Evolutionary conservation across 164 flowering plant species (phyloP).

Genomic region (Santalum album): DNA sequence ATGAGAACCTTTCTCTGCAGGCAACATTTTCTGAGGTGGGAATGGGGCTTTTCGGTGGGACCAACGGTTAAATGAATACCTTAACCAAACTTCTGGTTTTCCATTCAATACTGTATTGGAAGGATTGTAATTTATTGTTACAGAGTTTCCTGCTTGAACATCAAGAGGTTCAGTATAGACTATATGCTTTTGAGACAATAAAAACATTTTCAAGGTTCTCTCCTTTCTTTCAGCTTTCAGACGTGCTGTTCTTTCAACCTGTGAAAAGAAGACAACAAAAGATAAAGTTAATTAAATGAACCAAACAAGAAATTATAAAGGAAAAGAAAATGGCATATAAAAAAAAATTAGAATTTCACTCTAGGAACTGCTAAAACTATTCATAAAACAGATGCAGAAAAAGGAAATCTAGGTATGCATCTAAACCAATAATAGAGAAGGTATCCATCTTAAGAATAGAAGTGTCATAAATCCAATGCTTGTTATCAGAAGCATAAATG

Average conservation of each 20-base stretch:
- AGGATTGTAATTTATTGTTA: slow-evolving; percentile 72
- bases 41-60: slow-evolving; percentile 65
- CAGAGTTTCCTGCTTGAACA: slow-evolving; percentile 71
- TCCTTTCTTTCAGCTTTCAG: slow-evolving; percentile 81
- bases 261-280: slow-evolving; percentile 8
- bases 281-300: background rate
- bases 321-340: too few species aligned
- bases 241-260: slow-evolving; percentile 74
- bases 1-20: slow-evolving; percentile 50
- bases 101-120: slow-evolving; percentile 79
- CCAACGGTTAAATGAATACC: slow-evolving; percentile 93
- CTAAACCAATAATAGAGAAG: too few species aligned
- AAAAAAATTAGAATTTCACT: too few species aligned
- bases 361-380: too few species aligned
- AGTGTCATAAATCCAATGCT: too few species aligned
- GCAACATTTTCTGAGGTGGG: slow-evolving; percentile 85
- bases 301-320: too few species aligned
- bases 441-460: too few species aligned
- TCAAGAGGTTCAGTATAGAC: slow-evolving; percentile 92
- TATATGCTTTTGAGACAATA: slow-evolving; percentile 82
- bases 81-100: slow-evolving; percentile 89
- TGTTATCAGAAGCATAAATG: background rate
- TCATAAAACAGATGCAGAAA: too few species aligned
- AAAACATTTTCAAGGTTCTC: slow-evolving; percentile 56
- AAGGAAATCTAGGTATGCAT: too few species aligned